Evolutionary conservation across 2,329 filamentous ascomycete genomes (phyloP).

Genomic region (Xylaria sp.): DNA sequence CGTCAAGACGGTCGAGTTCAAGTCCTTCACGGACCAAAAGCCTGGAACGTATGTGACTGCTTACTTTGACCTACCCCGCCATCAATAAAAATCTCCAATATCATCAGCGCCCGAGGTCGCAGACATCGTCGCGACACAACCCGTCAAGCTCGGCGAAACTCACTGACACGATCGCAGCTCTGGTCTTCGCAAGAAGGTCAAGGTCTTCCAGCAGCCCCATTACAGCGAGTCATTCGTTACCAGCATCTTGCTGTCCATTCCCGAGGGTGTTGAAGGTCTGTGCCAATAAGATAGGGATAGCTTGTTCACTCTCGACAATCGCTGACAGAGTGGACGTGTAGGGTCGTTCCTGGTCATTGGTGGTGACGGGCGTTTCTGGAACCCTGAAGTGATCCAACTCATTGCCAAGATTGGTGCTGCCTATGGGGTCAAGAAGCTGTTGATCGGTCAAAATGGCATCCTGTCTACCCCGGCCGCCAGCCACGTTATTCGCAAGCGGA

Average conservation of each 20-base stretch:
- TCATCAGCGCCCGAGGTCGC: conserved; percentile 15
- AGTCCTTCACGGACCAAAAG: conserved; percentile 95
- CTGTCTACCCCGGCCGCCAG: conserved; percentile 96
- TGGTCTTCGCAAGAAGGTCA: conserved; percentile 98
- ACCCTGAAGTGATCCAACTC: conserved; percentile 94
- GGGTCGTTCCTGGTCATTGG: conserved; percentile 91
- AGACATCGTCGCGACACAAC: neutral
- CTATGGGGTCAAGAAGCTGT: conserved; percentile 98
- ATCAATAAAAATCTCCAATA: conserved; percentile 34
- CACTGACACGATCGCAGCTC: conserved; percentile 68
- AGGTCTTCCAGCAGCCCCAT: conserved; percentile 92
- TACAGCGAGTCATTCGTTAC: conserved; percentile 97
- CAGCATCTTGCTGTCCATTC: conserved; percentile 94
- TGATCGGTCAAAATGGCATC: conserved; percentile 96
- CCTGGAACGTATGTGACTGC: conserved; percentile 87
- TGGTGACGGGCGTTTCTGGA: conserved; percentile 96
- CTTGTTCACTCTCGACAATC: neutral
- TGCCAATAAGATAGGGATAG: conserved; percentile 2
- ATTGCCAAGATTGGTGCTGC: conserved; percentile 97
- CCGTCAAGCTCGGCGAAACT: neutral
- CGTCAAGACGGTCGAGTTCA: conserved; percentile 80
- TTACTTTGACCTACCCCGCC: conserved; percentile 50
- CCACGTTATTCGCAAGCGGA: conserved; percentile 92
- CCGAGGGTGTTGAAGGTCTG: conserved; percentile 85
- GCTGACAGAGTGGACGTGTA: conserved; percentile 44